phyloP scores from a whole-genome alignment of 2,329 filamentous ascomycete species.

The Colletotrichum phormii region DNA sequence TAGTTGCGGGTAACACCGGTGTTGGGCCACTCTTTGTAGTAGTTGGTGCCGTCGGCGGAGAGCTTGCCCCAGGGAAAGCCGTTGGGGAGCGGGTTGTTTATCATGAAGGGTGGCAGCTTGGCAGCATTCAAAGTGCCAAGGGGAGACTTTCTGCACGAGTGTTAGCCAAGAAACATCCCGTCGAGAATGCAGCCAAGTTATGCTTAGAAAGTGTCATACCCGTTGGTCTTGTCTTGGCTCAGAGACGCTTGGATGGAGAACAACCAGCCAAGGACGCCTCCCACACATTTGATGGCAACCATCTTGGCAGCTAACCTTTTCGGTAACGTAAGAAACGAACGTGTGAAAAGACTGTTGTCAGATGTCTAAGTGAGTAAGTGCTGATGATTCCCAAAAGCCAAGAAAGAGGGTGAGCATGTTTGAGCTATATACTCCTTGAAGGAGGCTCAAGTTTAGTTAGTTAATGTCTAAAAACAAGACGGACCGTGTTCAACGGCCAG shows the following conservation, averaged over 20 bases:
- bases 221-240: slow-evolving; percentile 51
- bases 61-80: slow-evolving; percentile 64
- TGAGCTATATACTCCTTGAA: slow-evolving; percentile 24
- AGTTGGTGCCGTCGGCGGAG: slow-evolving; percentile 58
- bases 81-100: slow-evolving; percentile 60
- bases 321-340: slow-evolving; percentile 7
- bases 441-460: not conserved
- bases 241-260: slow-evolving; percentile 39
- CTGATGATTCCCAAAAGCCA: slow-evolving; percentile 3
- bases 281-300: slow-evolving; percentile 39
- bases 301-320: slow-evolving; percentile 38
- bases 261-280: slow-evolving; percentile 37
- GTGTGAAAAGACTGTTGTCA: not conserved
- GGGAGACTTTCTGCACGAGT: slow-evolving; percentile 48
- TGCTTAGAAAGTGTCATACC: slow-evolving; percentile 42
- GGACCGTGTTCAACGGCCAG: not conserved
- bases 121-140: slow-evolving; percentile 54
- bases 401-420: slow-evolving; percentile 13
- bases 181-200: not conserved
- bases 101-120: slow-evolving; percentile 56
- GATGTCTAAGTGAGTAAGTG: slow-evolving; percentile 13
- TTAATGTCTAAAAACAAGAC: not conserved
- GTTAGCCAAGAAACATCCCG: not conserved
- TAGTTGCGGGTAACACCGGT: slow-evolving; percentile 68
- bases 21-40: slow-evolving; percentile 59